Evolutionary conservation across 2,329 filamentous ascomycete genomes (phyloP), one percentile per base, ranked within the genome.

Genomic region (Harringtonia lauricola): DNA sequence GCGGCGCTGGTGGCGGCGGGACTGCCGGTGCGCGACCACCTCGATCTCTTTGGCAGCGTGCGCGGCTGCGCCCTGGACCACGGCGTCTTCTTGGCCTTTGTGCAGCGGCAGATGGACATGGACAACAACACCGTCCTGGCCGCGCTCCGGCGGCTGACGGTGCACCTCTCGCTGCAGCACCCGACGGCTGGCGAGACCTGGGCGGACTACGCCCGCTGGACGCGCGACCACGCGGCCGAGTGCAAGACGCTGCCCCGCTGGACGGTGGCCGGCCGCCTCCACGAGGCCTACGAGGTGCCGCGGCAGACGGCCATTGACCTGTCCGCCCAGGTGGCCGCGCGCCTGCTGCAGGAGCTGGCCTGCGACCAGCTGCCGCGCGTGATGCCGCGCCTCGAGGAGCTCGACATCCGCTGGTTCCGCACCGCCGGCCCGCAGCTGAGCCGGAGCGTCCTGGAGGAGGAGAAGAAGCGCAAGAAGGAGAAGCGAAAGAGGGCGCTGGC

Each of bases 11-110:
- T 18, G 6, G 34, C 26, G 1, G 8, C 44, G 5, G 26, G 28
- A 6, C 41, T 43, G 37, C 33, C 41, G 19, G 41, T 46, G 18
- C 21, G 18, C 10, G 33, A 34, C 4, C 41, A 41, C 19, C 33
- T 46, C 1, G 37, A 46, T 14, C 8, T 43, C 6, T 46, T 43
- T 18, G 21, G 34, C 19, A 37, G 33, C 14, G n/a, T 34, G 17
- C 13, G 18, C 2, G 31, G 17, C 8, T 43, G 41, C 24, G 28
- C 36, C 9, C 28, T 46, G 12, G 14, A 36, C 8, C 29, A 21
- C 28, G 41, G 41, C 12, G 17, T 18, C 7, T 43, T 43, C 14
- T 13, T 41, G 8, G 8, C 17, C 4, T 34, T 30, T 6, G 10
- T 40, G 33, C 26, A 29, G 18, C n/a, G n/a, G 24, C 24, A 10